Conservation (phyloP, 805 yeast species). For the Isabelozyma rhagii region DNA sequence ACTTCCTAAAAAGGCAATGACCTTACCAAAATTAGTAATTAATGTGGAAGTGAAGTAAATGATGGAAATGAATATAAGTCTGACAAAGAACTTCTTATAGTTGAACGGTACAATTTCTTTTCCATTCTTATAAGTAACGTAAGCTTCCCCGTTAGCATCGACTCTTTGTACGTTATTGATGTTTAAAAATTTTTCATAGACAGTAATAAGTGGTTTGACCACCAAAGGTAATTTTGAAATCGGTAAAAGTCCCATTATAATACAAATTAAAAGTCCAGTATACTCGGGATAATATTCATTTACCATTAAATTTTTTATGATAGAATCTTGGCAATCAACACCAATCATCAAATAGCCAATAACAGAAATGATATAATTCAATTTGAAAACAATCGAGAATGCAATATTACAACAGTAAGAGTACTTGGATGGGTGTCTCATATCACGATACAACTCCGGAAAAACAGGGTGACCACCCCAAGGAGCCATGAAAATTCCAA, state of each 20-base stretch:
- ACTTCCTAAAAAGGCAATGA: conserved; percentile 40
- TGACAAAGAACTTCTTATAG: conserved; percentile 7
- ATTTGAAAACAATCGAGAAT: conserved; percentile 53
- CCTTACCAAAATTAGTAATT: conserved; percentile 37
- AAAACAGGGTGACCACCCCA: conserved; percentile 85
- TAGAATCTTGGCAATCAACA: conserved; percentile 58
- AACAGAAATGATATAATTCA: conserved; percentile 61
- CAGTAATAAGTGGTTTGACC: conserved; percentile 36
- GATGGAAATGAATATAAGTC: conserved; percentile 21
- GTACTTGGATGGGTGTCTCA: conserved; percentile 65
- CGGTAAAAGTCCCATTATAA: conserved; percentile 37
- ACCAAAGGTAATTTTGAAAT: conserved; percentile 40
- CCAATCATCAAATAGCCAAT: conserved; percentile 85
- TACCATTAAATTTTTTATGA: conserved; percentile 70
- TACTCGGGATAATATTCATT: conserved; percentile 67
- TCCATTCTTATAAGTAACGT: conserved; percentile 1
- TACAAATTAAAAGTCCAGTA: conserved; percentile 33
- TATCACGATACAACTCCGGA: conserved; percentile 69
- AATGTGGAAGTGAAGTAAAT: conserved; percentile 22
- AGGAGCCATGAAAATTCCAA: conserved; percentile 73
- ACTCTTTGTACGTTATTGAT: conserved; percentile 1
- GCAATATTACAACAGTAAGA: conserved; percentile 50
- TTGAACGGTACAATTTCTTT: background rate
- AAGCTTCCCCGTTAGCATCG: background rate
- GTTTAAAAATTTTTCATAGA: conserved; percentile 27